Conservation (phyloP, 495 filamentous ascomycete species). For the Penicillium macrosclerotiorum region DNA sequence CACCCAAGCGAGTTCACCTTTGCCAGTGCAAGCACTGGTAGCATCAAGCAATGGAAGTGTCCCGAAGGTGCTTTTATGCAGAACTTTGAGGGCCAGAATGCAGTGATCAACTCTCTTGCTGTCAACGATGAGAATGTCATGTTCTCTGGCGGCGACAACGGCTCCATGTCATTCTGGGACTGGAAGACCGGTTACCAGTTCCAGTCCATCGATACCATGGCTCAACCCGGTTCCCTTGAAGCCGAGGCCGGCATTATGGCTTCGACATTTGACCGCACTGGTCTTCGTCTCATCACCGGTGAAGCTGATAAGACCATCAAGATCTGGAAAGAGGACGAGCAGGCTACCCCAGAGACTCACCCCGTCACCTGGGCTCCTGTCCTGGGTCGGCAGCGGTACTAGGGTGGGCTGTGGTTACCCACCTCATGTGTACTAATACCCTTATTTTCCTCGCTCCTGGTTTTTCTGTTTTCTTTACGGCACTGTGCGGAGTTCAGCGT, state of each 20-base stretch:
- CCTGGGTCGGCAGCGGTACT: conserved; percentile 69
- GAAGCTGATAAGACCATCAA: conserved; percentile 98
- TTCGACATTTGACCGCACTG: conserved; percentile 85
- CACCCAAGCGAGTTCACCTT: conserved; percentile 98
- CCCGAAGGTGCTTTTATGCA: conserved; percentile 99
- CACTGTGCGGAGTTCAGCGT: conserved; percentile 35
- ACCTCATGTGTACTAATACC: conserved; percentile 22
- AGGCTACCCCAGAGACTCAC: conserved; percentile 86
- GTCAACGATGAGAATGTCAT: conserved; percentile 94
- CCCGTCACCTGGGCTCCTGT: conserved; percentile 92
- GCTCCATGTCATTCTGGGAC: conserved; percentile 97
- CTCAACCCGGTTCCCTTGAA: conserved; percentile 90
- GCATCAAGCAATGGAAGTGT: conserved; percentile 99
- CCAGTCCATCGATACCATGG: conserved; percentile 82
- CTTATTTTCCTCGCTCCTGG: conserved; percentile 17
- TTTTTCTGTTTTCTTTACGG: conserved; percentile 18
- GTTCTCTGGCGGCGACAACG: conserved; percentile 95
- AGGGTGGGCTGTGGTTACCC: conserved; percentile 11
- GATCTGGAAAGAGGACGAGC: conserved; percentile 89
- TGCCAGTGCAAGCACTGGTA: conserved; percentile 81
- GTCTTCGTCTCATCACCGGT: conserved; percentile 84
- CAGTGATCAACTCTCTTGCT: conserved; percentile 91
- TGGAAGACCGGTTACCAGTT: conserved; percentile 96
- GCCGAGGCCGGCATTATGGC: conserved; percentile 94
- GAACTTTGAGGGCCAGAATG: conserved; percentile 96